Base-by-base conservation (phyloP, 1,284 basidiomycete genomes). In the Athelia sp. region DNA sequence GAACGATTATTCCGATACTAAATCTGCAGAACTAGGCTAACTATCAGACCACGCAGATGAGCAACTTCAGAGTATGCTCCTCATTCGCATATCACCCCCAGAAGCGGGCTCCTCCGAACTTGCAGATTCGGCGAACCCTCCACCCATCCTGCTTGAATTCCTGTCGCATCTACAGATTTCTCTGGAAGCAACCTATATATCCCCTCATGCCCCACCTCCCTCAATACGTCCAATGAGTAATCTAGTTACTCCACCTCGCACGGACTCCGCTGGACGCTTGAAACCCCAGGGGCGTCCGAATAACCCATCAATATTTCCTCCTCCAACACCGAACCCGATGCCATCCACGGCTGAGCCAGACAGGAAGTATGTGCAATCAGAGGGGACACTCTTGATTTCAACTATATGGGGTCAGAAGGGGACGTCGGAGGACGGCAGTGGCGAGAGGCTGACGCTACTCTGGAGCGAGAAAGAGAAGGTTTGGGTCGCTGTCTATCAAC, bases 121-220 rank as follows among this genome's bases (percentile, higher is more conserved):
- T 6, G n/a, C 26, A 29, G 26, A 40, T n/a, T 62, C 64, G 3
- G 56, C 63, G 6, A 57, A 69, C 26, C 84, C 85, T 15, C 82
- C 87, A 2, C 58, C 71, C 9, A 56, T 72, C 17, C 66, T 92
- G 18, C 70, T 88, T 15, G 69, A 79, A 1, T 84, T 90, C 59
- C 70, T 93, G 22, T 70, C 81, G 1, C 84, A 87, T 59, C 65
- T 88, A 3, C 86, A 93, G 67, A 71, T 93, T 19, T 82, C 90
- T 1, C 76, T 91, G 38, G 89, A 92, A 43, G 87, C 89, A 0
- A 82, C 82, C 1, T 93, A 93, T 62, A 88, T 93, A 32, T 83
- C 90, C 1, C 74, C 73, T 50, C 67, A 68, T 23, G 54, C 56
- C 29, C 49, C 56, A 35, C 45, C 49, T 21, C 57, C 66, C 3